Conservation (phyloP, 2,329 filamentous ascomycete species). For the Cryphonectria radicalis region DNA sequence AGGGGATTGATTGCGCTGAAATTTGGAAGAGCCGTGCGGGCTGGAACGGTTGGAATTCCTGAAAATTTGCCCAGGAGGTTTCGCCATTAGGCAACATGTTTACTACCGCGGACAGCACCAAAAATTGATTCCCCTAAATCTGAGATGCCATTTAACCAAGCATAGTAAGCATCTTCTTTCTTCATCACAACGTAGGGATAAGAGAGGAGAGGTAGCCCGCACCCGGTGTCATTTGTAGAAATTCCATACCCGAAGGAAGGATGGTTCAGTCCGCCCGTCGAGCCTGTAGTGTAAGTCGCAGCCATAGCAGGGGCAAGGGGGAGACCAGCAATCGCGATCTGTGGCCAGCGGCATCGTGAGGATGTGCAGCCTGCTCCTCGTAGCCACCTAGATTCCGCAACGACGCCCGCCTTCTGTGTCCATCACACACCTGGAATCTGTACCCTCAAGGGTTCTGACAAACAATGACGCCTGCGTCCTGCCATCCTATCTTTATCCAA, state of each 20-base stretch:
- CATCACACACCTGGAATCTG: background rate
- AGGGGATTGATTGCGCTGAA: background rate
- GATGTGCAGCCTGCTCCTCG: background rate
- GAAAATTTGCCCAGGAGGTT: background rate
- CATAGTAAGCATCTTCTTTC: background rate
- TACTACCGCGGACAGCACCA: slow-evolving; percentile 3
- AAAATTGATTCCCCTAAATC: slow-evolving; percentile 2
- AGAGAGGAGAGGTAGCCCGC: background rate
- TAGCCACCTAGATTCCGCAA: background rate
- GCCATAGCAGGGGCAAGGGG: too few species aligned
- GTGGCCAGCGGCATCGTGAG: background rate
- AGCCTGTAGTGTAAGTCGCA: too few species aligned
- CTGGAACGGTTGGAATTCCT: background rate
- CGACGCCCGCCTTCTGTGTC: background rate
- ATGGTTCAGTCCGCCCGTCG: too few species aligned
- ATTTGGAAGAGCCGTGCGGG: background rate
- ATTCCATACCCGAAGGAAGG: background rate
- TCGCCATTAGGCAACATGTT: background rate
- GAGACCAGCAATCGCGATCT: background rate
- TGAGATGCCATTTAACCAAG: background rate
- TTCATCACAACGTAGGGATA: background rate
- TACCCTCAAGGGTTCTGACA: background rate
- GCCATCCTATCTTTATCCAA: too few species aligned
- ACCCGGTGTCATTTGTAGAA: background rate
- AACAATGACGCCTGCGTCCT: background rate